Base-by-base conservation (phyloP, 1,284 basidiomycete species). In the Austroboletus niveus region DNA sequence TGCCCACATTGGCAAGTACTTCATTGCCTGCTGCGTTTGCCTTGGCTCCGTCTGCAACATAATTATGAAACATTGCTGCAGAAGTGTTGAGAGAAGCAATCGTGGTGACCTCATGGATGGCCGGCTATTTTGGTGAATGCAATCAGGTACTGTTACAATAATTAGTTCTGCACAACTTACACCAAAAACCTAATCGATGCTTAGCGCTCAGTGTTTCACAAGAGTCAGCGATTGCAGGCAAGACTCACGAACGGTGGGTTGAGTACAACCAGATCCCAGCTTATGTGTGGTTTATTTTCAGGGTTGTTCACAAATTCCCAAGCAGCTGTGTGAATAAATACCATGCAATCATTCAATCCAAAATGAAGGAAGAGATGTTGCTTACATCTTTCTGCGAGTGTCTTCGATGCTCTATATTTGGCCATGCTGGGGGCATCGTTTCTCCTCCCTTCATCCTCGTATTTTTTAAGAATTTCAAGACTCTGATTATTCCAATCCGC, bases 401-500 rank as follows among this genome's bases (percentile, higher is more conserved):
- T 81, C 73, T 92, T 92, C 24, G 77, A 80, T 14, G 77, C 80
- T 41, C 73, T 68, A 62, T 87, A 89, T 61, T 79, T 82, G 41
- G 70, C 64, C 8, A 64, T 51, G 1, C 59, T 57, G 2, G 68
- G 45, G 1, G 82, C 78, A 14, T 75, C 73, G n/a, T 65, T 63
- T 45, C 29, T 59, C 17, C 63, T 64, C 12, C 85, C 84, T 47
- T 79, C 74, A 53, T 77, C 69, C 58, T 78, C 72, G 11, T 84
- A 74, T 55, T 77, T 69, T 60, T 79, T 74, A n/a, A 85, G 73
- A 43, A 77, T 70, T 22, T 75, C 64, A n/a, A 80, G 66, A 4
- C 79, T 75, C 38, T 75, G 71, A 8, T 79, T 65, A 71, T 92
- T 89, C 89, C 89, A 92, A 64, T 87, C 78, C 1, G 61, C 55